Evolutionary conservation across 2,329 filamentous ascomycete species (phyloP), one percentile per base, ranked within the genome.

Genomic region (Aspergillus sp.): DNA sequence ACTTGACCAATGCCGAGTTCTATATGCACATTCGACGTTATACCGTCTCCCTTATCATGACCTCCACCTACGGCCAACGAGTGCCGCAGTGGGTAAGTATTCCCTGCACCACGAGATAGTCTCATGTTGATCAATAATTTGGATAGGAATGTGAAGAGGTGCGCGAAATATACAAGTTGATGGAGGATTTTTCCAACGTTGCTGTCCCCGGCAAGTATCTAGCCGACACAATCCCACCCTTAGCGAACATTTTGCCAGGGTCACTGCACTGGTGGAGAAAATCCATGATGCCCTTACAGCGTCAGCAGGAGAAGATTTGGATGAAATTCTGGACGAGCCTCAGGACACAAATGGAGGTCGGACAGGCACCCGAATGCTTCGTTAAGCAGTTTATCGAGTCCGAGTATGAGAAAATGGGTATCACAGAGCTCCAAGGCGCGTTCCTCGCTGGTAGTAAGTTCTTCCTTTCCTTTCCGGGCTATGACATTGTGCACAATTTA

Each of bases 51-150:
- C 51, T 78, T 6, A 73, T 71, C 0, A 76, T 74, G 0, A 68
- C 69, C 3, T 76, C 78, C 65, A 61, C 74, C 0, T 78, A 73
- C 42, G 75, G 73, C 6, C 75, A 67, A 49, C 67, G 73, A 7
- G 67, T 66, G 1, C 56, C 64, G 0, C 65, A 54, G 0, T 62
- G n/a, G n/a, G n/a, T n/a, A n/a, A n/a, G n/a, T n/a, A n/a, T n/a
- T n/a, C n/a, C n/a, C n/a, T n/a, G n/a, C n/a, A n/a, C n/a, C n/a
- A n/a, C n/a, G 70, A 46, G 64, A 73, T 6, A 66, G 76, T 38
- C 57, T 62, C 6, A 65, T 67, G 26, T n/a, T n/a, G n/a, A n/a
- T n/a, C n/a, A n/a, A n/a, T n/a, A n/a, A n/a, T n/a, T n/a, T n/a
- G 58, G 76, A 38, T 60, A 65, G 48, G 66, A 73, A 44, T 58